Percentiles rank a stretch among this genome's conserved stretches.
Evolutionary conservation across 768 basidiomycete species (phyloP).

Genomic region (Podaxis mareebaensis): DNA sequence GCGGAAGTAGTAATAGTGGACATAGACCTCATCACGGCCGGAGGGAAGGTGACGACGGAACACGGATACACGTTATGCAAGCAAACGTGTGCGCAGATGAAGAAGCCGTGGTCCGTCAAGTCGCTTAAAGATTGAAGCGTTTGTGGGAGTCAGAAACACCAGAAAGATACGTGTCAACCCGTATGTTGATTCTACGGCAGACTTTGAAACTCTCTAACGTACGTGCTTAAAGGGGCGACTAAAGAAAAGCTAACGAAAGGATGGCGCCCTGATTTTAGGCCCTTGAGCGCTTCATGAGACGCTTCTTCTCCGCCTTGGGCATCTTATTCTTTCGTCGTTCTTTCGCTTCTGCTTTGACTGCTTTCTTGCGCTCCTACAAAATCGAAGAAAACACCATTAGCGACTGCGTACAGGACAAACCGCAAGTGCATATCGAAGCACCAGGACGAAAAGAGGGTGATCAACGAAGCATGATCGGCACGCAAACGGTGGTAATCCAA

Average conservation of each 20-base stretch:
- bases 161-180: slow-evolving; percentile 9
- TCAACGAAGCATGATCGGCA: not conserved
- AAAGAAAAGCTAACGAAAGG: not conserved
- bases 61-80: too few species aligned
- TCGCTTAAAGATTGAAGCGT: not conserved
- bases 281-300: slow-evolving; percentile 62
- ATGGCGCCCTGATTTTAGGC: slow-evolving; percentile 8
- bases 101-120: not conserved
- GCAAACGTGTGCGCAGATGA: not conserved
- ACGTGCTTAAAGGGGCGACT: not conserved
- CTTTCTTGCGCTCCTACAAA: slow-evolving; percentile 86
- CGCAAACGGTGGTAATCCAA: not conserved
- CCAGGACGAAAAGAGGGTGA: not conserved
- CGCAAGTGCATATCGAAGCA: not conserved
- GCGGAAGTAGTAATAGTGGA: too few species aligned
- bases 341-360: slow-evolving; percentile 80
- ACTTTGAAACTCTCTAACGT: not conserved
- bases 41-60: too few species aligned
- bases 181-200: not conserved
- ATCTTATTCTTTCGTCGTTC: slow-evolving; percentile 93
- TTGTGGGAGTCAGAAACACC: not conserved
- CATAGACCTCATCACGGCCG: too few species aligned
- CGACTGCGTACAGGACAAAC: not conserved
- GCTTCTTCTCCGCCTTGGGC: slow-evolving; percentile 94
- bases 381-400: slow-evolving; percentile 13